These are phyloP conservation scores for Tetracladium maxilliforme DNA, from an alignment of 2,329 filamentous ascomycete species.

Conservation along the genomic window DNA sequence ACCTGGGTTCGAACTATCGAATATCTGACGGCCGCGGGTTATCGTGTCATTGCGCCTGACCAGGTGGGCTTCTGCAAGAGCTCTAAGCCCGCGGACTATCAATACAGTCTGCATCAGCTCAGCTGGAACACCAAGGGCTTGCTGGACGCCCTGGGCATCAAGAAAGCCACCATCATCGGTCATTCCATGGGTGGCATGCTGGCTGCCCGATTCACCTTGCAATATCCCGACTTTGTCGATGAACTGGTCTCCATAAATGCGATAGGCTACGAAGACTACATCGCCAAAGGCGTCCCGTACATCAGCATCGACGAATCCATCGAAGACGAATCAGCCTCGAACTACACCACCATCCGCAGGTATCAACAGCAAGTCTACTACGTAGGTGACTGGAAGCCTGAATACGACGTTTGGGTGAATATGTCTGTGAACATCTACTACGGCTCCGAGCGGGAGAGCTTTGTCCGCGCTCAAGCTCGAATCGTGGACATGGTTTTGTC, in stretches of 20 bases:
- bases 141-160: slow-evolving; percentile 25
- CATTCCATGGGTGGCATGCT: slow-evolving; percentile 42
- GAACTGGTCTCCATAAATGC: slow-evolving; percentile 33
- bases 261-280: slow-evolving; percentile 35
- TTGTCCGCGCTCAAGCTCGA: slow-evolving; percentile 30
- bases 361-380: slow-evolving; percentile 35
- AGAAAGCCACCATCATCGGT: slow-evolving; percentile 30
- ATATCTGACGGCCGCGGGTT: slow-evolving; percentile 24
- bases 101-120: slow-evolving; percentile 35
- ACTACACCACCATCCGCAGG: slow-evolving; percentile 24
- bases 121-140: slow-evolving; percentile 33
- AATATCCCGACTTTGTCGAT: slow-evolving; percentile 27
- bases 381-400: slow-evolving; percentile 27
- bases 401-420: slow-evolving; percentile 37
- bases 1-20: slow-evolving; percentile 34
- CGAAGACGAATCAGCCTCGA: slow-evolving; percentile 21
- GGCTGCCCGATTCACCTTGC: slow-evolving; percentile 31
- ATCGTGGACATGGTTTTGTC: slow-evolving; percentile 40
- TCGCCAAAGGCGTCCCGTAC: slow-evolving; percentile 29
- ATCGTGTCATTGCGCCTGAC: slow-evolving; percentile 36
- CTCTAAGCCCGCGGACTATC: slow-evolving; percentile 31
- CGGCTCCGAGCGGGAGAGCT: slow-evolving; percentile 23
- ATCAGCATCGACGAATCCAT: slow-evolving; percentile 23
- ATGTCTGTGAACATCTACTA: slow-evolving; percentile 38
- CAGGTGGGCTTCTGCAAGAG: slow-evolving; percentile 44